These are phyloP conservation scores for Penicillium malachiteum DNA, from an alignment of 495 filamentous ascomycete species.

Conservation along the genomic window DNA sequence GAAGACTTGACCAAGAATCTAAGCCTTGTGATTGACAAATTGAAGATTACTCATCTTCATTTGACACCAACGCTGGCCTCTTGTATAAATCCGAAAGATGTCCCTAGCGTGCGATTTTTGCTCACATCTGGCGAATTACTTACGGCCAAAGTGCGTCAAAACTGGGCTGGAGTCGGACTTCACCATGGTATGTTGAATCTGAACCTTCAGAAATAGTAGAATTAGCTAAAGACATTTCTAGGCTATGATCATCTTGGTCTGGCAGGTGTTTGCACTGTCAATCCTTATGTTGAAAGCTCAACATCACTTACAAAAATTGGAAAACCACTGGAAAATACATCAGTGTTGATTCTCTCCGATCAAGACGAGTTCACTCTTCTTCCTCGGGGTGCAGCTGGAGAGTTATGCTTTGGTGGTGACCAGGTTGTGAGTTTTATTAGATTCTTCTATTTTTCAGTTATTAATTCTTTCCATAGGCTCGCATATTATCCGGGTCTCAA, in stretches of 20 bases:
- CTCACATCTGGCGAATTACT: slow-evolving; percentile 71
- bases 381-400: slow-evolving; percentile 68
- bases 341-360: slow-evolving; percentile 60
- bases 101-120: slow-evolving; percentile 65
- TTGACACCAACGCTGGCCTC: slow-evolving; percentile 77
- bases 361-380: slow-evolving; percentile 41
- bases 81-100: slow-evolving; percentile 57
- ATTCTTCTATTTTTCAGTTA: neutral
- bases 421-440: slow-evolving; percentile 53
- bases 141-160: slow-evolving; percentile 60
- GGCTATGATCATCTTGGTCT: slow-evolving; percentile 72
- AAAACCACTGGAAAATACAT: slow-evolving; percentile 65
- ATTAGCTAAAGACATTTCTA: neutral
- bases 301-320: slow-evolving; percentile 61
- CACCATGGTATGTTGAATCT: slow-evolving; percentile 54
- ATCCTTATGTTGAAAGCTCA: slow-evolving; percentile 39
- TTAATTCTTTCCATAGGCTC: neutral
- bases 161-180: slow-evolving; percentile 65
- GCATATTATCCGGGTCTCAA: neutral
- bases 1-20: slow-evolving; percentile 65
- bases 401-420: slow-evolving; percentile 81
- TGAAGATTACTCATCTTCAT: slow-evolving; percentile 70
- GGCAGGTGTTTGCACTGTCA: slow-evolving; percentile 72
- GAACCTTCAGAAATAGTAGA: no score
- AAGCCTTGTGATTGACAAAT: slow-evolving; percentile 52